These are phyloP conservation scores for Apiotrichum sp. DNA, from an alignment of 1,284 basidiomycete species.

Conservation along the genomic window DNA sequence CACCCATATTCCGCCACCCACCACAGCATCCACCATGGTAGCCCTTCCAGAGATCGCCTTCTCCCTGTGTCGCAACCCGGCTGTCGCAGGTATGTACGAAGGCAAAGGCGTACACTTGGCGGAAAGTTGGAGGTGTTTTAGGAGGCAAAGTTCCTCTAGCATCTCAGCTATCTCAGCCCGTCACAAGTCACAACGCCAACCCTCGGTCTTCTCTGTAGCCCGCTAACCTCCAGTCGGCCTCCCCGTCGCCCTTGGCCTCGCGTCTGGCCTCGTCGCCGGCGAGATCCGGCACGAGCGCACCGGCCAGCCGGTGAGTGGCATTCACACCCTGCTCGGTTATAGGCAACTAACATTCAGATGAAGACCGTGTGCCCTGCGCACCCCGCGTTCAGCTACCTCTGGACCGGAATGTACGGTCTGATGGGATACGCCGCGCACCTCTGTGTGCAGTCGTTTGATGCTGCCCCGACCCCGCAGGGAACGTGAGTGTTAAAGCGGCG, in stretches of 20 bases:
- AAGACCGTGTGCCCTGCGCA: slow-evolving; percentile 7
- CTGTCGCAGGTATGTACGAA: slow-evolving; percentile 50
- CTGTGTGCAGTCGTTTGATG: slow-evolving; percentile 56
- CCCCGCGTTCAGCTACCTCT: slow-evolving; percentile 17
- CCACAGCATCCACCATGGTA: slow-evolving; percentile 30
- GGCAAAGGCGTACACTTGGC: not conserved
- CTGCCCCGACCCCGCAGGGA: slow-evolving; percentile 46
- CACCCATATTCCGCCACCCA: not conserved
- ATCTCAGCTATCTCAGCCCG: no score
- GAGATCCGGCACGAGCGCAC: slow-evolving; percentile 24
- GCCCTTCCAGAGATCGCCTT: slow-evolving; percentile 51
- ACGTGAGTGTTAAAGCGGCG: slow-evolving; percentile 44
- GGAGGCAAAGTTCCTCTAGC: no score
- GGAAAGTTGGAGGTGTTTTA: no score
- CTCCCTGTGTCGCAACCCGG: slow-evolving; percentile 56
- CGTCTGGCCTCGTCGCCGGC: slow-evolving; percentile 51
- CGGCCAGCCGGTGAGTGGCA: not conserved
- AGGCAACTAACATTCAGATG: not conserved
- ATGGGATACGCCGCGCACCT: slow-evolving; percentile 72
- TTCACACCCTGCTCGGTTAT: not conserved
- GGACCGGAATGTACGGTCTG: slow-evolving; percentile 45
- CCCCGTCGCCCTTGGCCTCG: slow-evolving; percentile 56
- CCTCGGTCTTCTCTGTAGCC: no score
- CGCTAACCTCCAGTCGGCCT: slow-evolving; percentile 50
- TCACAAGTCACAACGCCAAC: no score